Base-by-base conservation (phyloP, 1,284 basidiomycete species). In the Apiotrichum sp. region DNA sequence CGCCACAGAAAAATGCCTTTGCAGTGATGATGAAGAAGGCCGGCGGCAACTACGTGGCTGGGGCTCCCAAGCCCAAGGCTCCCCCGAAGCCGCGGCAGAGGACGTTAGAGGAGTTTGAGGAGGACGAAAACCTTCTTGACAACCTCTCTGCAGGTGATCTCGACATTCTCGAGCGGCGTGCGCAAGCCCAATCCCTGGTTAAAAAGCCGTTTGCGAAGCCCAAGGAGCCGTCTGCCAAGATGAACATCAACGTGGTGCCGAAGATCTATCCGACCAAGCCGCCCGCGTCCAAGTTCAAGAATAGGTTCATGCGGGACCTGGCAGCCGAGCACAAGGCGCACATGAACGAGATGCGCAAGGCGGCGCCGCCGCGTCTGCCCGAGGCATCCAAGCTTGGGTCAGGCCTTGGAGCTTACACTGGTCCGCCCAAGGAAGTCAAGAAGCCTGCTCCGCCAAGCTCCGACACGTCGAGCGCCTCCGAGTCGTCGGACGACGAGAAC, bases 401-500 rank as follows among this genome's bases (percentile, higher is more conserved):
- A 8, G 72, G 72, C 6, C 62, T 74, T 1, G 72, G 72, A 3
- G 72, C 68, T 0, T 70, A 72, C 55, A 66, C 65, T 32, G 65
- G 65, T 1, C 53, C 52, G 1, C 47, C 46, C n/a, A 63, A 65
- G 42, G 43, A 48, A 5, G 29, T 56, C 7, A 58, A 55, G 50
- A 59, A 63, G 41, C 51, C 55, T 14, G 54, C 47, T 11, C 66
- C 68, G 39, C 62, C 64, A 11, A 39, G 36, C 16, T 48, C 47
- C 9, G 22, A 22, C 22, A 73, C 66, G 0, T 72, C 77, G 9
- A 72, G 66, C 45, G 73, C 76, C 3, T 64, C 67, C 14, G 70
- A 71, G 6, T 58, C 58, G 3, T 80, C 80, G 1, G 83, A 83
- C 39, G 85, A 84, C 10, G 80, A 80, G 7, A 69, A 68, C 3